Conservation (phyloP, 2,329 filamentous ascomycete genomes). For the Huntiella decipiens region DNA sequence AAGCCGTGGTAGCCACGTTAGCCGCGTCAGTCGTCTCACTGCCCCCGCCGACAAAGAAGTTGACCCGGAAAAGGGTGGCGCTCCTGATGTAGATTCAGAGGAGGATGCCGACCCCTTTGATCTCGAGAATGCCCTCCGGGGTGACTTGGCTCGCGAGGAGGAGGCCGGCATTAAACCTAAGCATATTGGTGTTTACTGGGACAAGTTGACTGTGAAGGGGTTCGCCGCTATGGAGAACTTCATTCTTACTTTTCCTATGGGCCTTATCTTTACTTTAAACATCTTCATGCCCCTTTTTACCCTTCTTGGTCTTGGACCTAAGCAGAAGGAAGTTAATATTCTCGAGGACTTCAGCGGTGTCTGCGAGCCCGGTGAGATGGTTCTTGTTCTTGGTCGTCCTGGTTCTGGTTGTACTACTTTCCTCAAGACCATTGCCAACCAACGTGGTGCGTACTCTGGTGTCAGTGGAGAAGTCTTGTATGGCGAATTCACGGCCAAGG, state of each 20-base stretch:
- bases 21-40: slow-evolving; percentile 19
- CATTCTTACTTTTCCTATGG: slow-evolving; percentile 57
- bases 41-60: slow-evolving; percentile 5
- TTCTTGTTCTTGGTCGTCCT: slow-evolving; percentile 61
- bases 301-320: slow-evolving; percentile 45
- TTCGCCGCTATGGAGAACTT: slow-evolving; percentile 57
- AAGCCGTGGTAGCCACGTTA: slow-evolving; percentile 35
- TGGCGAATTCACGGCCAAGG: slow-evolving; percentile 50
- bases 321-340: slow-evolving; percentile 53
- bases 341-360: slow-evolving; percentile 53
- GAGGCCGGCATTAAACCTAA: slow-evolving; percentile 66
- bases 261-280: slow-evolving; percentile 60
- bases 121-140: slow-evolving; percentile 53
- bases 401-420: slow-evolving; percentile 56
- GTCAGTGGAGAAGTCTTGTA: slow-evolving; percentile 55
- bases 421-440: slow-evolving; percentile 48
- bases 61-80: slow-evolving; percentile 41
- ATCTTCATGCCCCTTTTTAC: slow-evolving; percentile 44
- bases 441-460: slow-evolving; percentile 35
- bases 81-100: slow-evolving; percentile 23
- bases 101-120: slow-evolving; percentile 39
- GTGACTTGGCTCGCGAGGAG: slow-evolving; percentile 49
- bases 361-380: slow-evolving; percentile 70
- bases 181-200: slow-evolving; percentile 64
- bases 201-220: slow-evolving; percentile 56